These are phyloP conservation scores for Allium sativum DNA, from an alignment of 106 monocot genomes.

Conservation along the genomic window DNA sequence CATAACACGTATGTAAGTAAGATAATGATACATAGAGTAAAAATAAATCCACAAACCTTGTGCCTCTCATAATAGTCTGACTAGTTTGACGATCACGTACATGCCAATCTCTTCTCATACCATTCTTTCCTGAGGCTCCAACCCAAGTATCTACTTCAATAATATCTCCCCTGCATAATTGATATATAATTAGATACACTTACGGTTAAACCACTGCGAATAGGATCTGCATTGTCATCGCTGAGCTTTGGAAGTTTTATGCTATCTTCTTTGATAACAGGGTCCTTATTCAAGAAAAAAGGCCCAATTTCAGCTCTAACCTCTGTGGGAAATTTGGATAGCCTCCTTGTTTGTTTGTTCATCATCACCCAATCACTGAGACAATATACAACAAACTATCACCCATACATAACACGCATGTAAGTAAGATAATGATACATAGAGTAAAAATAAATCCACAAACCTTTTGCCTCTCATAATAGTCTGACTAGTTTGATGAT, in stretches of 20 bases:
- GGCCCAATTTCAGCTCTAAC: constrained; percentile 74
- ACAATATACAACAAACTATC: background rate
- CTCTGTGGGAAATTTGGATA: constrained; percentile 76
- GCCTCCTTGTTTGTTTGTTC: constrained; percentile 64
- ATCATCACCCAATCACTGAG: constrained; percentile 91
- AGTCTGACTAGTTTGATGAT: constrained; percentile 45
- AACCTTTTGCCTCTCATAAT: constrained; percentile 60
- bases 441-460: no score
- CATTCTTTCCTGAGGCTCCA: no score
- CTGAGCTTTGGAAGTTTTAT: constrained; percentile 65
- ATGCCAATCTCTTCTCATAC: no score
- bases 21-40: no score
- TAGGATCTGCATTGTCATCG: constrained; percentile 47
- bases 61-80: no score
- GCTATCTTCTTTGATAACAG: constrained; percentile 61
- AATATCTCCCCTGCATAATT: no score
- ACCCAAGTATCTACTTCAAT: no score
- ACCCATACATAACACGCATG: background rate
- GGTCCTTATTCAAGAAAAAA: constrained; percentile 47
- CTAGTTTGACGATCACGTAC: no score
- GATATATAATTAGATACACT: no score
- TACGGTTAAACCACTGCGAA: constrained; percentile 63
- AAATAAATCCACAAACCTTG: no score
- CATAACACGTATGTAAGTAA: background rate
- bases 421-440: no score